A percentile compares a stretch with the other conserved stretches of the same genome.
These are phyloP conservation scores for Helenozyma rhizophorensis DNA, from an alignment of 805 yeast species.

Conservation along the genomic window DNA sequence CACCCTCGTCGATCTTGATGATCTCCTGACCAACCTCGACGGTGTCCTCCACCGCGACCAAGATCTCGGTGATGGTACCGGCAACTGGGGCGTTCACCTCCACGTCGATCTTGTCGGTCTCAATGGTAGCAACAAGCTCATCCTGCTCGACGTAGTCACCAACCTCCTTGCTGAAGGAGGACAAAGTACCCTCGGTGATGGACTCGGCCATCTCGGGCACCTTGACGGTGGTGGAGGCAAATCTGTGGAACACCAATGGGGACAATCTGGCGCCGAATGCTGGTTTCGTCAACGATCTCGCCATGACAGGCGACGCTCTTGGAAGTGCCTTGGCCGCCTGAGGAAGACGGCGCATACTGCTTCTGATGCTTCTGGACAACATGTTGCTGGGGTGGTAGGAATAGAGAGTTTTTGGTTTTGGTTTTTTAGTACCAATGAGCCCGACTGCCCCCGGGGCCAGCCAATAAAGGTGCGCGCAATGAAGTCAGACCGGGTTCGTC, in stretches of 20 bases:
- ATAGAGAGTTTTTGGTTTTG: background rate
- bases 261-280: slow-evolving; percentile 2
- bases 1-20: slow-evolving; percentile 73
- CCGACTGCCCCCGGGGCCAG: slow-evolving; percentile 16
- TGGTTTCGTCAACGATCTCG: slow-evolving; percentile 17
- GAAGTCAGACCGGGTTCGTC: too few relatives aligned
- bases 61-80: slow-evolving; percentile 82
- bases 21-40: slow-evolving; percentile 95
- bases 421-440: background rate
- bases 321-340: slow-evolving; percentile 9
- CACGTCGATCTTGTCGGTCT: slow-evolving; percentile 96
- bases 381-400: slow-evolving; percentile 12
- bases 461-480: slow-evolving; percentile 17
- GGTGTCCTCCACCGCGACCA: slow-evolving; percentile 83
- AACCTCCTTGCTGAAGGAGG: slow-evolving; percentile 60
- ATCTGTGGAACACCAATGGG: slow-evolving; percentile 28
- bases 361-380: slow-evolving; percentile 33
- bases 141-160: slow-evolving; percentile 87
- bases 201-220: slow-evolving; percentile 99
- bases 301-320: slow-evolving; percentile 11
- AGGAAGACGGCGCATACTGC: slow-evolving; percentile 26
- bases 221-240: slow-evolving; percentile 54
- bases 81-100: slow-evolving; percentile 92
- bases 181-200: slow-evolving; percentile 91
- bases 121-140: slow-evolving; percentile 93